These are phyloP conservation scores for Taiozyma sp. DNA, from an alignment of 1,139 yeast genomes.

Conservation along the genomic window DNA sequence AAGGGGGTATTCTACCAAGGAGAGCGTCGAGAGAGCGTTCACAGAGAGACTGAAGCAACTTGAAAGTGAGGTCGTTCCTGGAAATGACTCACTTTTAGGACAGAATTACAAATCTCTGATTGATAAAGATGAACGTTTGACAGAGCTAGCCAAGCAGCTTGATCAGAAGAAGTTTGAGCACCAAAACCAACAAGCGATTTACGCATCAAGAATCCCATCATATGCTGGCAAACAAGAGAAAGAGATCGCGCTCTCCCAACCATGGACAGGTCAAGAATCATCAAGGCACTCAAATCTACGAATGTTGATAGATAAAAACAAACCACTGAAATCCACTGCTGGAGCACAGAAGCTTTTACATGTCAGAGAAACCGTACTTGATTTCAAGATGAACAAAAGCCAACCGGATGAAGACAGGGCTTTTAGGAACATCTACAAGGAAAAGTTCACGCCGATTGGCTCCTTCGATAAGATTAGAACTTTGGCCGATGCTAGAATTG, in stretches of 20 bases:
- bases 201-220: slow-evolving; percentile 35
- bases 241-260: slow-evolving; percentile 48
- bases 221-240: slow-evolving; percentile 47
- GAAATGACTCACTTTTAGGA: slow-evolving; percentile 15
- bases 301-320: slow-evolving; percentile 61
- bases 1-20: slow-evolving; percentile 2
- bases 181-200: slow-evolving; percentile 35
- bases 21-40: slow-evolving; percentile 12
- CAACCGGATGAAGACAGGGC: slow-evolving; percentile 41
- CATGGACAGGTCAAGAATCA: slow-evolving; percentile 71
- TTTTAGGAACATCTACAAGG: slow-evolving; percentile 60
- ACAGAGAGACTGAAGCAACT: slow-evolving; percentile 17
- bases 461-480: slow-evolving; percentile 46
- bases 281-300: slow-evolving; percentile 48
- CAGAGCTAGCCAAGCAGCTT: slow-evolving; percentile 24
- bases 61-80: slow-evolving; percentile 8
- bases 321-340: slow-evolving; percentile 33
- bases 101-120: slow-evolving; percentile 15
- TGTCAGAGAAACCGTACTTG: slow-evolving; percentile 66
- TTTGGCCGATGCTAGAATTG: slow-evolving; percentile 70
- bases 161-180: slow-evolving; percentile 29
- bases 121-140: slow-evolving; percentile 21
- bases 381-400: slow-evolving; percentile 48
- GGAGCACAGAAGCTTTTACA: slow-evolving; percentile 35
- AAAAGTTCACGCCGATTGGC: slow-evolving; percentile 49